Evolutionary conservation across 352 stramenopile genomes (phyloP).

Genomic region (Phytophthora fragariaefolia): DNA sequence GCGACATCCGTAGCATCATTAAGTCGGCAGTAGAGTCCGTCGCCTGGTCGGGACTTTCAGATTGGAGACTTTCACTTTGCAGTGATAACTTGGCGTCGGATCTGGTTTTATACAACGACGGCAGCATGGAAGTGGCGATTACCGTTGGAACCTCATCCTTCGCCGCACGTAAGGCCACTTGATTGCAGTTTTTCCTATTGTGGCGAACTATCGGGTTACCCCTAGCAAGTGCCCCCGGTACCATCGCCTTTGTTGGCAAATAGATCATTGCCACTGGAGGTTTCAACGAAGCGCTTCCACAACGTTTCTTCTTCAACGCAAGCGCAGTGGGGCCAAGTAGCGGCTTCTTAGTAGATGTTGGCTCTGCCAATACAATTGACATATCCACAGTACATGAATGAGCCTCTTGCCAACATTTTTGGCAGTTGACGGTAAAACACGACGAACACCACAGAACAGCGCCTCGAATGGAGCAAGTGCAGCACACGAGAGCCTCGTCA

Average conservation of each 20-base stretch:
- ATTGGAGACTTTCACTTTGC: neutral
- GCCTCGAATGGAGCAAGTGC: constrained; percentile 33
- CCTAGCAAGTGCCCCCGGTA: constrained; percentile 35
- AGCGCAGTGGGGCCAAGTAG: constrained; percentile 42
- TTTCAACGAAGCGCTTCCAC: neutral
- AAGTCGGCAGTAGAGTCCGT: constrained; percentile 21
- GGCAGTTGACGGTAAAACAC: constrained; percentile 68
- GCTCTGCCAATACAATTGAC: constrained; percentile 14
- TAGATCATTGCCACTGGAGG: constrained; percentile 63
- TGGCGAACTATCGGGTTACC: constrained; percentile 19
- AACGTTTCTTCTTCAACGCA: constrained; percentile 30
- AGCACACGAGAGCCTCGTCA: constrained; percentile 53
- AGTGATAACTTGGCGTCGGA: constrained; percentile 9
- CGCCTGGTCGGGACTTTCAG: constrained; percentile 1
- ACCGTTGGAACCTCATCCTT: constrained; percentile 12
- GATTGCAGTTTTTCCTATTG: constrained; percentile 12
- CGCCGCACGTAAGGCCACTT: neutral
- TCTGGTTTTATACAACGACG: constrained; percentile 21
- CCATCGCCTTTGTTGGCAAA: constrained; percentile 54
- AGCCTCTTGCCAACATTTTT: constrained; percentile 54
- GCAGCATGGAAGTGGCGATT: constrained; percentile 26
- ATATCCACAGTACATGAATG: constrained; percentile 59
- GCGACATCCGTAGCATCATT: constrained; percentile 18
- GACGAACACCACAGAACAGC: constrained; percentile 68
- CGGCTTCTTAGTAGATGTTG: neutral